Percentiles rank a stretch among this genome's conserved stretches.
phyloP scores from a whole-genome alignment of 257 asterid genomes.

The Solanum corneliomulleri region DNA sequence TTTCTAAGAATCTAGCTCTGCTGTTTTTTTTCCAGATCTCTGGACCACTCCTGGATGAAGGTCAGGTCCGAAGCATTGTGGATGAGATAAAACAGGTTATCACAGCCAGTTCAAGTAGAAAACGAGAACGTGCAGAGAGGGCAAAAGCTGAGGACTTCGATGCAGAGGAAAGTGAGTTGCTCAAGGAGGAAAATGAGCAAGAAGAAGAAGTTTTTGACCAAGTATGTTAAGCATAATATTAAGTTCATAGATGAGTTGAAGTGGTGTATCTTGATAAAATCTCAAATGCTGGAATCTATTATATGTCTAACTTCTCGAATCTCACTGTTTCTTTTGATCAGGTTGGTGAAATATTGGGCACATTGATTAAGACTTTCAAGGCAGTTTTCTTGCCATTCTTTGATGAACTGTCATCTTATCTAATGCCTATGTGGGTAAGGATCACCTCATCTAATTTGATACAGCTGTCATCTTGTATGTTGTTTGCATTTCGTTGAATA shows the following conservation, averaged over 20 bases:
- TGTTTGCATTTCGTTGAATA: neutral
- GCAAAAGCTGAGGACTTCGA: slow-evolving; percentile 97
- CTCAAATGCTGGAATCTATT: neutral
- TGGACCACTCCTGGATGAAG: slow-evolving; percentile 83
- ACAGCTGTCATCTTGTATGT: neutral
- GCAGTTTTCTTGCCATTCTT: slow-evolving; percentile 92
- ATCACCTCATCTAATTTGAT: neutral
- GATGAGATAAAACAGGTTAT: slow-evolving; percentile 88
- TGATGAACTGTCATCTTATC: slow-evolving; percentile 75
- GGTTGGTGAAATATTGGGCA: slow-evolving; percentile 95
- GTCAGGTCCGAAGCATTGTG: slow-evolving; percentile 83
- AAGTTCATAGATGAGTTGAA: neutral
- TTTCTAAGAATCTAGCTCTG: neutral
- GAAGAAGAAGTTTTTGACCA: slow-evolving; percentile 99
- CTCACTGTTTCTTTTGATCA: neutral
- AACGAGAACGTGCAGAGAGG: slow-evolving; percentile 81
- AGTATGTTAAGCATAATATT: slow-evolving; percentile 28
- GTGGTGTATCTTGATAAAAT: neutral
- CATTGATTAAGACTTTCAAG: slow-evolving; percentile 85
- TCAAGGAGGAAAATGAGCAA: slow-evolving; percentile 94
- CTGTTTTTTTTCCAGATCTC: slow-evolving; percentile 47
- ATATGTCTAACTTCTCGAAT: neutral
- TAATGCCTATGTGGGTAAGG: slow-evolving; percentile 99
- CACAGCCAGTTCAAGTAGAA: slow-evolving; percentile 91
- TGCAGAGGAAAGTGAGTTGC: slow-evolving; percentile 94